Evolutionary conservation across 1,284 basidiomycete species (phyloP), one percentile per base, ranked within the genome.

Genomic region (Leucoagaricus sp.): DNA sequence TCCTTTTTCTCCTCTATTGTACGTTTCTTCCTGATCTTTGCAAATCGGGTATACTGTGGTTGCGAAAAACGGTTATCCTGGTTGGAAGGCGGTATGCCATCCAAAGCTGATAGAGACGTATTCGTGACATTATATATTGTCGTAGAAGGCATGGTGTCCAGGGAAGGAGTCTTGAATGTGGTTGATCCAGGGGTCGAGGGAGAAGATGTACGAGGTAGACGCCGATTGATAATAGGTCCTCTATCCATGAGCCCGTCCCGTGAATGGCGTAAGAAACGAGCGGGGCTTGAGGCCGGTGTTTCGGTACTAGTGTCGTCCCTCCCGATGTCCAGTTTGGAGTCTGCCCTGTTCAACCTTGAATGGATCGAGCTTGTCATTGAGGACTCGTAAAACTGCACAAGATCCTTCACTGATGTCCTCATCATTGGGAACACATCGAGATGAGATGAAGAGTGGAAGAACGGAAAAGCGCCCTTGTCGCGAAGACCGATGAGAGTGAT

Each of bases 331-430:
- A n/a, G 2, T 21, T 46, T 5, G 31, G 1, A 15, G 8, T 15
- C n/a, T n/a, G n/a, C n/a, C n/a, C n/a, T n/a, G n/a, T n/a, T n/a
- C n/a, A n/a, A n/a, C n/a, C n/a, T n/a, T n/a, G n/a, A n/a, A n/a
- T n/a, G n/a, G n/a, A n/a, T 17, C 2, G 34, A 31, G 19, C 7
- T 34, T 17, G 21, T 28, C 13, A 55, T 42, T 2, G 61, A 59
- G 48, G 64, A 58, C 58, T 74, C 71, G 56, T 67, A 72, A 31
- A 64, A 61, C 29, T 66, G 63, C 53, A 70, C 63, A 49, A 72
- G 65, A 41, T 73, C 69, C 62, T 74, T 71, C 49, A 72, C 67
- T 44, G 26, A 25, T 10, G 21, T 36, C 25, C 23, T 41, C 47
- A 46, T 56, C 17, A 28, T 36, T 46, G 17, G 12, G 23, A 33